Evolutionary conservation across 2,329 filamentous ascomycete genomes (phyloP).

Genomic region (Emergomyces orientalis): DNA sequence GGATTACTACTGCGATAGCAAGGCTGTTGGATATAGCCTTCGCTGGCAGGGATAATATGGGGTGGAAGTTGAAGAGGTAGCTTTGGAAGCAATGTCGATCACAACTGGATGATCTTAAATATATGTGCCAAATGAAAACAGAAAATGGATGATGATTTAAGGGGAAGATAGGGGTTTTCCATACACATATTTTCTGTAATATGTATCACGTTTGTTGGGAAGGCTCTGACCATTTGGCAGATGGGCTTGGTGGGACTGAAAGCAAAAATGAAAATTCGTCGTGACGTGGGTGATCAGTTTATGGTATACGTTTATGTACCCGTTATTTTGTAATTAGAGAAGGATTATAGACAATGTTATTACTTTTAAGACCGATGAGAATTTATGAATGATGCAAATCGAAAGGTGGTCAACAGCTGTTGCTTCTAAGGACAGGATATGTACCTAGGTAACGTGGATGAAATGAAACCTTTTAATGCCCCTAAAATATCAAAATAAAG

Average conservation of each 20-base stretch:
- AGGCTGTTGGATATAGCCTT: not conserved
- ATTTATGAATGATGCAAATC: not conserved
- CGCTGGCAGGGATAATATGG: not conserved
- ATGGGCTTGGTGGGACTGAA: not conserved
- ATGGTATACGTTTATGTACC: not conserved
- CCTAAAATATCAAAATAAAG: not conserved
- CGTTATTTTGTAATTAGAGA: too few relatives aligned
- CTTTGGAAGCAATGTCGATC: not conserved
- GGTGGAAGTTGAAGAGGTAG: not conserved
- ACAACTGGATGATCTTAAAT: not conserved
- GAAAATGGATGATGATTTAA: not conserved
- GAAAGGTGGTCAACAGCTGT: not conserved
- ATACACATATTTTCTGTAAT: not conserved
- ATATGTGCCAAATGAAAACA: not conserved
- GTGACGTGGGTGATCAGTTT: not conserved
- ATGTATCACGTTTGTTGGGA: not conserved
- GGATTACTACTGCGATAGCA: conserved; percentile 4
- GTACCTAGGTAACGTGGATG: not conserved
- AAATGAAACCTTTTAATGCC: not conserved
- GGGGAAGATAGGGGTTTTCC: not conserved
- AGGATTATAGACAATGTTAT: not conserved
- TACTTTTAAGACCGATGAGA: not conserved
- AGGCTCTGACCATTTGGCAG: not conserved
- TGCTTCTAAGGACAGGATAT: not conserved
- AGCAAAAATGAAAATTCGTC: not conserved